These are phyloP conservation scores for Candida andamanensis DNA, from an alignment of 805 yeast genomes.

Conservation along the genomic window DNA sequence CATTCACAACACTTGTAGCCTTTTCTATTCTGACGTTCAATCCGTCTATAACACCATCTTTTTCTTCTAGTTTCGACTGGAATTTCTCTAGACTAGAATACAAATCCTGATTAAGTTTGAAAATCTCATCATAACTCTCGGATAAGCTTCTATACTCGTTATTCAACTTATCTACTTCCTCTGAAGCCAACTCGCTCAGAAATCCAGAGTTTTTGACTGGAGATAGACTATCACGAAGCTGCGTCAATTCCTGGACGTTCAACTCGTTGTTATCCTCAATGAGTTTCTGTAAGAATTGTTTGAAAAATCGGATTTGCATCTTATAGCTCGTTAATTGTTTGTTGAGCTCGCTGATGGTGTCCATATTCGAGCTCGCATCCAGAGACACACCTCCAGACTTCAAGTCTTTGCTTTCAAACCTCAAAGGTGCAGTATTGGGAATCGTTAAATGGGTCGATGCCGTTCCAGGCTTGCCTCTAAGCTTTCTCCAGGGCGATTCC, in stretches of 20 bases:
- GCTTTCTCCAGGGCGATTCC: slow-evolving; percentile 20
- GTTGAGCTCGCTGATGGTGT: slow-evolving; percentile 25
- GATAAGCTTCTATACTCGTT: slow-evolving; percentile 17
- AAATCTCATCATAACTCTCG: slow-evolving; percentile 29
- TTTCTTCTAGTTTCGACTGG: slow-evolving; percentile 25
- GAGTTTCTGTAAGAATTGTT: slow-evolving; percentile 34
- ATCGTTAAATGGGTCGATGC: slow-evolving; percentile 4
- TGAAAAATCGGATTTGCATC: slow-evolving; percentile 35
- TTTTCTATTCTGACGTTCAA: slow-evolving; percentile 11
- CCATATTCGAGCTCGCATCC: slow-evolving; percentile 15
- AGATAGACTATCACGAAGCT: slow-evolving; percentile 4
- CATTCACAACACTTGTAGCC: slow-evolving; percentile 15
- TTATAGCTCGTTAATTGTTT: slow-evolving; percentile 33
- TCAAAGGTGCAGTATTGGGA: slow-evolving; percentile 6
- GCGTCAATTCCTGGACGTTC: slow-evolving; percentile 8
- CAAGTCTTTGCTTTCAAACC: neutral
- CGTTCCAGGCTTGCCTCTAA: slow-evolving; percentile 15
- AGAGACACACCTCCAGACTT: neutral
- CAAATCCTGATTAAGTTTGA: slow-evolving; percentile 33
- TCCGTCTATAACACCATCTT: slow-evolving; percentile 17
- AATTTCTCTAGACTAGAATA: slow-evolving; percentile 31
- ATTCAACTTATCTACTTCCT: slow-evolving; percentile 18
- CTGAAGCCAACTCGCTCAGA: neutral
- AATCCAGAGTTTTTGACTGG: slow-evolving; percentile 2
- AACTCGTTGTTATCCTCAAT: slow-evolving; percentile 15